Evolutionary conservation across 768 basidiomycete species (phyloP).

Genomic region (Mycena chlorophos): DNA sequence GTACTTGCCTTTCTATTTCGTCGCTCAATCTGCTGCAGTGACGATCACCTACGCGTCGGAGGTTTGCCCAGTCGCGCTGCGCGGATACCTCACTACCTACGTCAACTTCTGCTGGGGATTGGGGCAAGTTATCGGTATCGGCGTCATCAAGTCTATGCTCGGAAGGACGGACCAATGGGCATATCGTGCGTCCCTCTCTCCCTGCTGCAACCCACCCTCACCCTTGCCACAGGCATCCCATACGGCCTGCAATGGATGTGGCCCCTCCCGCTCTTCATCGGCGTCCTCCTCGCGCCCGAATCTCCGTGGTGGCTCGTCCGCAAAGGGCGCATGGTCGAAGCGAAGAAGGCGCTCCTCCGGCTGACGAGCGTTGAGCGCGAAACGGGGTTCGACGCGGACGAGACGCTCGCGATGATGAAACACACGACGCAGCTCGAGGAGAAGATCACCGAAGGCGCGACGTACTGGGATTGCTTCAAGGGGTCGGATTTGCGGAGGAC

Average conservation of each 20-base stretch:
- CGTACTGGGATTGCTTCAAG: conserved; percentile 34
- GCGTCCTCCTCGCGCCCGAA: conserved; percentile 33
- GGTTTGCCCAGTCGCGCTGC: conserved; percentile 23
- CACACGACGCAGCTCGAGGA: conserved; percentile 34
- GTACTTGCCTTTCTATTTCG: background rate
- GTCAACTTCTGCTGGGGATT: conserved; percentile 27
- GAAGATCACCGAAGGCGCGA: conserved; percentile 26
- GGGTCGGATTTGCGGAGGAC: conserved; percentile 24
- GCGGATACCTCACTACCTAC: conserved; percentile 25
- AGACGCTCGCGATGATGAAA: conserved; percentile 22
- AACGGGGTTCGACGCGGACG: conserved; percentile 27
- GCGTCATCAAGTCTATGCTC: conserved; percentile 24
- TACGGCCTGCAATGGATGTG: conserved; percentile 35
- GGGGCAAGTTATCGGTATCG: conserved; percentile 24
- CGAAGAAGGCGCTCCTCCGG: conserved; percentile 19
- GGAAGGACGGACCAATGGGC: conserved; percentile 20
- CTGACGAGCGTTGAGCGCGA: conserved; percentile 24
- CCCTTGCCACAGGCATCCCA: no score
- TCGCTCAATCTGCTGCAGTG: conserved; percentile 5
- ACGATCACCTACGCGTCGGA: conserved; percentile 25
- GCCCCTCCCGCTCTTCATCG: conserved; percentile 30
- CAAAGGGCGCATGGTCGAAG: conserved; percentile 28
- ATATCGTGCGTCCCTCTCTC: no score
- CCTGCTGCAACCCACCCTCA: no score
- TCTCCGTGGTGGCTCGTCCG: conserved; percentile 37